phyloP scores from a whole-genome alignment of 306 rosid species.

The Ammopiptanthus mongolicus region DNA sequence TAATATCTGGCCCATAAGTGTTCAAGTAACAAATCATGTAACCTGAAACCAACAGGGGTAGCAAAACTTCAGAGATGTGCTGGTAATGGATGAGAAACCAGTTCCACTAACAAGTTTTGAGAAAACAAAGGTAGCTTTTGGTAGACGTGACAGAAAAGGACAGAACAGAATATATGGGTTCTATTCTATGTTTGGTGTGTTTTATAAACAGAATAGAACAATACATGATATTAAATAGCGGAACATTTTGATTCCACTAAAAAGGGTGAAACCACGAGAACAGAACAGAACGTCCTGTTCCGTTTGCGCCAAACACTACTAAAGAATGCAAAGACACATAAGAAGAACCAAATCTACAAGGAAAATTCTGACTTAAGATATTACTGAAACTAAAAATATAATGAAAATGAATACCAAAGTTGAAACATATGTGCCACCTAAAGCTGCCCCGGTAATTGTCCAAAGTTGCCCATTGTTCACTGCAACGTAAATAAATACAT shows the following conservation, averaged over 20 bases:
- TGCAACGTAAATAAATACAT: slow-evolving; percentile 27
- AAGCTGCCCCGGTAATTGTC: slow-evolving; percentile 83
- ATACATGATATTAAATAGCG: no score
- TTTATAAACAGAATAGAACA: no score
- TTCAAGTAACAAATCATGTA: neutral
- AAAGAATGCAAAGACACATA: neutral
- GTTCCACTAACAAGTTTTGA: neutral
- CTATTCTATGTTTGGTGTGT: no score
- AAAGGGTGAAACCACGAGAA: no score
- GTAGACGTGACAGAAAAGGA: no score
- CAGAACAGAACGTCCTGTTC: no score
- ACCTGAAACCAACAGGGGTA: neutral
- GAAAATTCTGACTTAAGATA: neutral
- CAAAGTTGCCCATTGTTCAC: slow-evolving; percentile 69
- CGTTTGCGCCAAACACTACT: no score
- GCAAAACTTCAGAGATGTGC: neutral
- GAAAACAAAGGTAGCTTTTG: neutral
- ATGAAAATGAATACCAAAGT: slow-evolving; percentile 63
- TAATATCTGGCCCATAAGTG: neutral
- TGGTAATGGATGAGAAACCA: neutral
- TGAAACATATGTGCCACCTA: slow-evolving; percentile 97
- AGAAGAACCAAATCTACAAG: neutral
- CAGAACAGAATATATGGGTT: no score
- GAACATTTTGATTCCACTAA: no score
- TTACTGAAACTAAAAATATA: neutral